Evolutionary conservation across 2,329 filamentous ascomycete species (phyloP), one percentile per base, ranked within the genome.

Genomic region (Aspergillus calidoustus): DNA sequence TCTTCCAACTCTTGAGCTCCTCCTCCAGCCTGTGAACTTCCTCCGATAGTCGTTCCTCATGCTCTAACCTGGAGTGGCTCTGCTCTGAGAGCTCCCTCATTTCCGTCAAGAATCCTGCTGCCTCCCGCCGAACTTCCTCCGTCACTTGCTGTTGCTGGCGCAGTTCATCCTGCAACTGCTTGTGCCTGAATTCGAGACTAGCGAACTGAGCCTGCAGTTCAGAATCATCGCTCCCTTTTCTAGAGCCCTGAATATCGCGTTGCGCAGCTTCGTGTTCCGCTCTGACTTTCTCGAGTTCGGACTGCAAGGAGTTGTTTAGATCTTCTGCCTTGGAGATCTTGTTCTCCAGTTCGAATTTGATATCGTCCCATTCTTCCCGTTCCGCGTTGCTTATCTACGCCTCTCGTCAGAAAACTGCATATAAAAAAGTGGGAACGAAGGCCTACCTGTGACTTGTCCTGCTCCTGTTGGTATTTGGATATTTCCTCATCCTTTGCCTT

Each of bases 1-100:
- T 88, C 73, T 93, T 92, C 95, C 95, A 99, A 54, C 93, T 89
- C 58, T 90, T 90, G 51, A 96, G 87, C 73, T 98, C 93, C 23
- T 87, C 83, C 76, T 97, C 92, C 6, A 99, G 84, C 58, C 86
- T 83, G 60, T 91, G 84, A 34, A 97, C 89, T 50, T 90, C 90
- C 65, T 85, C 86, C 58, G 91, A 87, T 66, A 98, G 83, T 68
- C 89, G 87, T 55, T 92, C 88, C 76, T 98, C 93, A 67, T 89
- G 90, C 68, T 96, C 92, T 75, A 91, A 90, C 7, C 90, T 89
- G 11, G 89, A 84, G 65, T 88, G 88, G 70, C 91, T 95, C 68
- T 93, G 89, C 67, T 92, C 86, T 5, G 93, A 96, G 51, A 98
- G 84, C 50, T 86, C 82, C 65, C 91, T 89, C 95, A 98, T 99